Conservation (phyloP, 73 alveolate genomes). For the Symbiodinium natans region DNA sequence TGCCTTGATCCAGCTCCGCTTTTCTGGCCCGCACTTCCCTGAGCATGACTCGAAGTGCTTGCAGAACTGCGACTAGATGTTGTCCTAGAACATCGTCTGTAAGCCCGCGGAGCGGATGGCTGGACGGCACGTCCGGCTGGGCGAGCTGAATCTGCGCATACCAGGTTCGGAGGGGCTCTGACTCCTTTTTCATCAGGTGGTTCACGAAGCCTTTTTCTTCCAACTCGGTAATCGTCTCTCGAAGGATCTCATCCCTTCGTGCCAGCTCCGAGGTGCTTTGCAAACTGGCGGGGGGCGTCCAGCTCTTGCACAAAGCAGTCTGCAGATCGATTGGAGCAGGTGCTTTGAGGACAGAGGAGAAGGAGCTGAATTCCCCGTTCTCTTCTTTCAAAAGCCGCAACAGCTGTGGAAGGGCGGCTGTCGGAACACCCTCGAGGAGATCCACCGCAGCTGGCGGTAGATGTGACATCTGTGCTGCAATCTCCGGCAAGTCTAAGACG, state of each 20-base stretch:
- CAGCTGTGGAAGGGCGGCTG: neutral
- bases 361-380: constrained; percentile 44
- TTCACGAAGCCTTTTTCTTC: neutral
- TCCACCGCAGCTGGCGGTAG: neutral
- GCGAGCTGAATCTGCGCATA: neutral
- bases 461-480: neutral
- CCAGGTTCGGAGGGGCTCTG: neutral
- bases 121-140: too few species aligned
- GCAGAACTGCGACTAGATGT: constrained; percentile 41
- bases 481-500: too few species aligned
- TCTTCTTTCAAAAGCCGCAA: constrained; percentile 3
- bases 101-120: too few species aligned
- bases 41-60: constrained; percentile 5
- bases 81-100: neutral
- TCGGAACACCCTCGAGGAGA: neutral
- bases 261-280: neutral
- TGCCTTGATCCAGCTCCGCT: constrained; percentile 1
- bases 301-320: too few species aligned
- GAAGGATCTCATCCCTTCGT: neutral
- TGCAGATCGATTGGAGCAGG: neutral
- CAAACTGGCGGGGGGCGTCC: neutral
- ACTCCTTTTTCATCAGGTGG: neutral
- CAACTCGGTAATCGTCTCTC: constrained; percentile 52
- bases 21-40: constrained; percentile 33
- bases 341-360: constrained; percentile 5